Base-by-base conservation (phyloP, 768 basidiomycete species). In the Hericium erinaceus region DNA sequence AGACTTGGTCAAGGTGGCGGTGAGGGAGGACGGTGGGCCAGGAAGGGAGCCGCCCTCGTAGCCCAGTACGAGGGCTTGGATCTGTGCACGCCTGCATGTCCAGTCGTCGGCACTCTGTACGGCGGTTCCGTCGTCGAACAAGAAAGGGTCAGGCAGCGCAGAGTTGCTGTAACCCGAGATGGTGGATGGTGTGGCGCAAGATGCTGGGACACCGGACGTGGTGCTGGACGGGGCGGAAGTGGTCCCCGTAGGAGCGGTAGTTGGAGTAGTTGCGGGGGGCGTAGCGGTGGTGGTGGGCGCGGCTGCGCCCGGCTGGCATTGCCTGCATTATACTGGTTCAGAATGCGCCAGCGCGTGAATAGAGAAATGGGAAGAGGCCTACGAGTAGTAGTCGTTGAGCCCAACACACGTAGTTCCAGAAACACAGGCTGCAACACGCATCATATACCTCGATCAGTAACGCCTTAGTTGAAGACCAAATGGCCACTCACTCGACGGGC, bases 11-110 rank as follows among this genome's bases (percentile, higher is more conserved):
- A 76, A 72, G 12, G 76, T 69, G 2, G 72, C 77, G 5, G 75
- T 75, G 48, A 82, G 69, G 26, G 69, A 67, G n/a, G 70, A 61
- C 0, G 81, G 82, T 64, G 73, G 73, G 13, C 70, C 71, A 0
- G 81, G 80, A 18, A 81, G 68, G 0, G 73, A 73, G 9, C 82
- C 82, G 6, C 76, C 70, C 66, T 84, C 81, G 64, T 80, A 78
- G 18, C 70, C 70, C 64, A 82, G 78, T 63, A 84, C 67, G 22
- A 82, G 71, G 28, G 76, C 67, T 53, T 63, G 67, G 62, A 82
- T 75, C 65, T 83, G 78, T 7, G 70, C 68, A 18, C 75, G 73
- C 24, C 80, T 75, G 64, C 81, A 84, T 5, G 69, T 69, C 75
- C 77, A 84, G 57, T 81, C 75, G 4, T 66, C 75, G 48, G 72